phyloP scores from a whole-genome alignment of 1,139 yeast species.

The Suhomyces guaymorum region DNA sequence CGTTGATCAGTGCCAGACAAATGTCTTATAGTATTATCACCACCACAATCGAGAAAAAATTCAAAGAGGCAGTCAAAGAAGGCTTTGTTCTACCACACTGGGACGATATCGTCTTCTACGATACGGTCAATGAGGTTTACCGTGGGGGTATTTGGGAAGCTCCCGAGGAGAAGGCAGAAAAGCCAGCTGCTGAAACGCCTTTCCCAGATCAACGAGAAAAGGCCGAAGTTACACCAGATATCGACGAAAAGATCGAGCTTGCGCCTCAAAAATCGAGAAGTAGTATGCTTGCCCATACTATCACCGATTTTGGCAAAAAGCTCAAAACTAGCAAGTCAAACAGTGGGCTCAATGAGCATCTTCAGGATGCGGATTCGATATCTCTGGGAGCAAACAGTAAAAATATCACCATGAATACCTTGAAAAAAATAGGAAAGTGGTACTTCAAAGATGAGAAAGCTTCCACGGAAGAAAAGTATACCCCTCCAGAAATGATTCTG shows the following conservation, averaged over 20 bases:
- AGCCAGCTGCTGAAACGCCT: constrained; percentile 1
- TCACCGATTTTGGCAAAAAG: constrained; percentile 38
- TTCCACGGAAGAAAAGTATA: constrained; percentile 28
- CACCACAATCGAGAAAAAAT: constrained; percentile 72
- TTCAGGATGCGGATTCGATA: constrained; percentile 2
- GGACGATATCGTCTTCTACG: constrained; percentile 81
- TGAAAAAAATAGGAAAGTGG: constrained; percentile 71
- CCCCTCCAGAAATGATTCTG: constrained; percentile 67
- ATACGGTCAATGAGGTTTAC: constrained; percentile 65
- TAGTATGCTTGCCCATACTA: constrained; percentile 26
- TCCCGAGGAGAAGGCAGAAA: constrained; percentile 19
- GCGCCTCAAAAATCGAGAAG: constrained; percentile 7
- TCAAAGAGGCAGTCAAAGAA: constrained; percentile 77
- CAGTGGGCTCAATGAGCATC: background rate
- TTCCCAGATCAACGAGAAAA: constrained; percentile 7
- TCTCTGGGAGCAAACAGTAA: constrained; percentile 7
- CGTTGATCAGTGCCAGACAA: constrained; percentile 82
- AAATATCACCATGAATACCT: constrained; percentile 32
- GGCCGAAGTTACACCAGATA: background rate
- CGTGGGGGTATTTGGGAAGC: constrained; percentile 94
- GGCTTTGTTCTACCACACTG: constrained; percentile 80
- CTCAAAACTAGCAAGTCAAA: constrained; percentile 18
- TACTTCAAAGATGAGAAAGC: constrained; percentile 52
- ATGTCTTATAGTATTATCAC: constrained; percentile 77
- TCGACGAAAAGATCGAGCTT: constrained; percentile 5